phyloP scores from a whole-genome alignment of 1,139 yeast genomes.

The Yamadazyma jaroonii region DNA sequence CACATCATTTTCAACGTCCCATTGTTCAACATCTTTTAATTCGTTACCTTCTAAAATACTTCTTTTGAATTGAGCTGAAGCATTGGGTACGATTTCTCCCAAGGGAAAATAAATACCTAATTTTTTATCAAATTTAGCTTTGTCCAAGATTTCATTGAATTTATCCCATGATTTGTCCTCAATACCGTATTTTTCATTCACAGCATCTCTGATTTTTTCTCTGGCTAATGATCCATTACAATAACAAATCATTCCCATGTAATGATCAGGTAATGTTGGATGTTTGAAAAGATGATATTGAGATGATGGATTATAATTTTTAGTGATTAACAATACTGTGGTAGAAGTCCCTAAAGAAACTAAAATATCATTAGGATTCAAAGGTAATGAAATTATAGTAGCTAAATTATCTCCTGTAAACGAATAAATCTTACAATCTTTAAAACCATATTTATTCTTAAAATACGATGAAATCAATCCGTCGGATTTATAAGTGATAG shows the following conservation, averaged over 20 bases:
- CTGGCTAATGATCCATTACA: slow-evolving; percentile 90
- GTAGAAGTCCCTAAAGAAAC: slow-evolving; percentile 89
- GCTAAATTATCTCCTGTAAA: slow-evolving; percentile 93
- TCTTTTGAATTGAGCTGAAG: slow-evolving; percentile 55
- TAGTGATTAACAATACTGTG: slow-evolving; percentile 78
- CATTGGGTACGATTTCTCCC: slow-evolving; percentile 87
- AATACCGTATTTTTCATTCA: slow-evolving; percentile 47
- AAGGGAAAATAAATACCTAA: slow-evolving; percentile 84
- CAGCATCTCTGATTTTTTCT: slow-evolving; percentile 64
- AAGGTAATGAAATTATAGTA: slow-evolving; percentile 79
- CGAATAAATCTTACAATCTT: slow-evolving; percentile 55
- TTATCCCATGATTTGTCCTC: slow-evolving; percentile 54
- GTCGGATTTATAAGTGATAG: slow-evolving; percentile 37
- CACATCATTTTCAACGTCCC: slow-evolving; percentile 64
- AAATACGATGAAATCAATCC: slow-evolving; percentile 60
- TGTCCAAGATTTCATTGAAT: slow-evolving; percentile 57
- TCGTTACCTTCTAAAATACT: slow-evolving; percentile 29
- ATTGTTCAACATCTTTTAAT: slow-evolving; percentile 17
- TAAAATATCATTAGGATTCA: slow-evolving; percentile 71
- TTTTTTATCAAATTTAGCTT: slow-evolving; percentile 34
- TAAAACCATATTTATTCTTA: slow-evolving; percentile 60
- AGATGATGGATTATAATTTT: slow-evolving; percentile 72
- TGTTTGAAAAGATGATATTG: slow-evolving; percentile 84
- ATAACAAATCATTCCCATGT: slow-evolving; percentile 95
- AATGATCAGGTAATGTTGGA: slow-evolving; percentile 72